These are phyloP conservation scores for Cicer bijugum DNA, from an alignment of 306 rosid genomes.

Conservation along the genomic window DNA sequence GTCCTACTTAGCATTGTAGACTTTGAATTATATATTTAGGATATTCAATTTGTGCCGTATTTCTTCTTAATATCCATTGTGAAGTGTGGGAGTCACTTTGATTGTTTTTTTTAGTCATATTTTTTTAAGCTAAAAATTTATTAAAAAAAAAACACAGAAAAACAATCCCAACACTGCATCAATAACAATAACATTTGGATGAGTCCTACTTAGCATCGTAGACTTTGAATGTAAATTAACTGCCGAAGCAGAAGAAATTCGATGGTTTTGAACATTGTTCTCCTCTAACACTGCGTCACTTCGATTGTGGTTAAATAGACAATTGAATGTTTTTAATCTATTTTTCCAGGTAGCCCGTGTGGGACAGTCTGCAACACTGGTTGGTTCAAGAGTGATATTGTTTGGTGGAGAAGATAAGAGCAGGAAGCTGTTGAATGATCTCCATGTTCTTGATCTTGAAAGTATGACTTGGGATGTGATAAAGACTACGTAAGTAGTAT, in stretches of 20 bases:
- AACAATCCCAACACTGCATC: too few species aligned
- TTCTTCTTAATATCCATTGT: conserved; percentile 31
- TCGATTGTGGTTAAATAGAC: conserved; percentile 39
- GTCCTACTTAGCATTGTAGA: too few species aligned
- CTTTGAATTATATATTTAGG: conserved; percentile 34
- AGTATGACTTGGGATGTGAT: conserved; percentile 78
- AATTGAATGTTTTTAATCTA: conserved; percentile 40
- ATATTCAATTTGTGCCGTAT: conserved; percentile 12
- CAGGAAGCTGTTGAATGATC: conserved; percentile 84
- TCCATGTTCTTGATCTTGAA: conserved; percentile 79
- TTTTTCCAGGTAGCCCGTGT: conserved; percentile 73
- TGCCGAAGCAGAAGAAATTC: too few species aligned
- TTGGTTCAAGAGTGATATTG: conserved; percentile 84
- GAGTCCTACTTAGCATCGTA: too few species aligned
- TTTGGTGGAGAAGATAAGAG: conserved; percentile 94
- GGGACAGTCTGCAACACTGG: conserved; percentile 84
- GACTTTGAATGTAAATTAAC: too few species aligned
- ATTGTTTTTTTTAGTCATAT: not conserved
- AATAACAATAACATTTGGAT: too few species aligned
- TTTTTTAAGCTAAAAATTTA: too few species aligned
- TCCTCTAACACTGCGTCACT: not conserved
- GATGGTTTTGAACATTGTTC: too few species aligned
- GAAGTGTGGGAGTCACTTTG: conserved; percentile 29
- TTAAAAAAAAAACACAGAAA: too few species aligned
- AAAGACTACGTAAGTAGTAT: conserved; percentile 71